A percentile compares a stretch with the other conserved stretches of the same genome.
These are phyloP conservation scores for Citrus maxima DNA, from an alignment of 345 rosid species.

Conservation along the genomic window DNA sequence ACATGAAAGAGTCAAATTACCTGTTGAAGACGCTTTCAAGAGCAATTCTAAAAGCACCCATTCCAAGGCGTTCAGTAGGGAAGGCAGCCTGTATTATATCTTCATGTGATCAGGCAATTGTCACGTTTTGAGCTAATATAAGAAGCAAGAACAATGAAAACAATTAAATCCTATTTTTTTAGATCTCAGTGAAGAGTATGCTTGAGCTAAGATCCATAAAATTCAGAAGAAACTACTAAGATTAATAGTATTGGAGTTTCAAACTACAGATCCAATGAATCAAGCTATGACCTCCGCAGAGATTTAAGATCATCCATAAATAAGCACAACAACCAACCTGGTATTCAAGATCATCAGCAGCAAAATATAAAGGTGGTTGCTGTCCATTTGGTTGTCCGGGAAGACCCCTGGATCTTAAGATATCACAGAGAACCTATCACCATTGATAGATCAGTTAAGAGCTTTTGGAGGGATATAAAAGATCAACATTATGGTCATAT, in stretches of 20 bases:
- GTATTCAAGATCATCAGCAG: conserved; percentile 54
- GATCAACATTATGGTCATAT: background rate
- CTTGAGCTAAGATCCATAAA: background rate
- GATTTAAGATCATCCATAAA: background rate
- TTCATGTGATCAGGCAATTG: background rate
- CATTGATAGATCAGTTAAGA: conserved; percentile 8
- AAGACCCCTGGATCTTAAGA: conserved; percentile 44
- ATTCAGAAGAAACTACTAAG: background rate
- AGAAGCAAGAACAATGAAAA: background rate
- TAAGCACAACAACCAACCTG: conserved; percentile 30
- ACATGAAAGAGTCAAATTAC: conserved; percentile 15
- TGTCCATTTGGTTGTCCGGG: conserved; percentile 28
- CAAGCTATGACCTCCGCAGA: background rate
- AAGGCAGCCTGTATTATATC: conserved; percentile 37
- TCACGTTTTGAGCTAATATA: background rate
- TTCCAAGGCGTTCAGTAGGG: conserved; percentile 40
- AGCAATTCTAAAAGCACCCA: conserved; percentile 53
- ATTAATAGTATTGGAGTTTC: background rate
- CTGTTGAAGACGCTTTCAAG: conserved; percentile 44
- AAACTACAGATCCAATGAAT: background rate
- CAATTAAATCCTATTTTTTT: background rate
- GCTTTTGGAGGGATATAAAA: background rate
- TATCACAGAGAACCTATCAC: conserved; percentile 40
- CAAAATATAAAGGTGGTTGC: conserved; percentile 42
- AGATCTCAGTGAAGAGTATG: conserved; percentile 2